Evolutionary conservation across 768 basidiomycete genomes (phyloP), one percentile per base, ranked within the genome.

Genomic region (Amanita brunnescens): DNA sequence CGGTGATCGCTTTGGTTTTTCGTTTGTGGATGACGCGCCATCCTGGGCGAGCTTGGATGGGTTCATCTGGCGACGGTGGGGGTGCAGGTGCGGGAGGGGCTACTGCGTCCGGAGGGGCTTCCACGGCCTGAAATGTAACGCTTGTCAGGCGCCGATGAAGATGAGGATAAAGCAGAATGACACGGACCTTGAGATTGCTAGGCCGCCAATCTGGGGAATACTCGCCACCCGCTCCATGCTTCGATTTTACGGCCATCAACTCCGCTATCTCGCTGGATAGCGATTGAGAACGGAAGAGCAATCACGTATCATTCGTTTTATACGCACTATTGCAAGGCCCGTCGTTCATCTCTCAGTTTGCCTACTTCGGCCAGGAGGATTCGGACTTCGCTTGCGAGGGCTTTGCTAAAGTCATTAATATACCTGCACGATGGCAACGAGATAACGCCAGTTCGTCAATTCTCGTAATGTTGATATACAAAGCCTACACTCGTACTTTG

Each of bases 321-420:
- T n/a, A 77, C 88, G 56, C 59, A 91, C 89, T 79, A 80, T 72
- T 91, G 86, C 20, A 91, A 70, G 23, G 77, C 77, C 30, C 86
- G 74, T 50, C 83, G 75, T 61, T 91, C 83, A 59, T 90, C 85
- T 37, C 86, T 76, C 35, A 92, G 71, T 61, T 86, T 83, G 37
- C 88, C 87, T 24, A 91, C 89, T 62, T 92, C 89, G 21, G 72
- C 76, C 20, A 92, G 71, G 20, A 92, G 73, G 64, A 85, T 80
- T 33, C 87, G 78, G 7, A 92, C 86, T 69, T 92, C 90, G 12
- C 73, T 69, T 4, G 90, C 86, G 21, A 91, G 74, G 0, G 87
- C 85, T 61, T 85, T 88, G 60, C 84, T 90, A 65, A 91, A 91
- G 56, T 91, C 87, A 57, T 88, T 84, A 39, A 91, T 70, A 59